Conservation (phyloP, 805 yeast species). For the Starmerella lactis-condensi region DNA sequence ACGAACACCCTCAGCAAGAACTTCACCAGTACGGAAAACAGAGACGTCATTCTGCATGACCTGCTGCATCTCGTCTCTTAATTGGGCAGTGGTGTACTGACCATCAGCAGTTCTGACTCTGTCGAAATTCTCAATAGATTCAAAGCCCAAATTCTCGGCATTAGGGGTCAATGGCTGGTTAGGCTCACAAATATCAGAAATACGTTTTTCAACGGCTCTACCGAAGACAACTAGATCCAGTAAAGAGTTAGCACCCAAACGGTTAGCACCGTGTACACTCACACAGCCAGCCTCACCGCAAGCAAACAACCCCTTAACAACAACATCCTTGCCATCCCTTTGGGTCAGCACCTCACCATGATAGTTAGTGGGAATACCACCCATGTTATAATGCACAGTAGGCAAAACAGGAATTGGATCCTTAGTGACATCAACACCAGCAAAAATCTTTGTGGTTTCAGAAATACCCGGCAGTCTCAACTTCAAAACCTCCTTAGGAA, state of each 20-base stretch:
- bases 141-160: constrained; percentile 73
- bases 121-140: constrained; percentile 80
- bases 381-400: constrained; percentile 98
- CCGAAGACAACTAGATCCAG: constrained; percentile 95
- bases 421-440: constrained; percentile 98
- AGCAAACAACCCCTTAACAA: constrained; percentile 84
- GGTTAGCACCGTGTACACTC: constrained; percentile 97
- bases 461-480: constrained; percentile 98
- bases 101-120: constrained; percentile 73
- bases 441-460: constrained; percentile 93
- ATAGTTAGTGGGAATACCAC: constrained; percentile 97
- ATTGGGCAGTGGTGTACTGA: constrained; percentile 61
- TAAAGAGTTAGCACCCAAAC: constrained; percentile 95
- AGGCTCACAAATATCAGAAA: constrained; percentile 69
- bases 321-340: constrained; percentile 71
- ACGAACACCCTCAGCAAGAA: constrained; percentile 78
- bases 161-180: constrained; percentile 70
- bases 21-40: constrained; percentile 85
- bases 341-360: constrained; percentile 86
- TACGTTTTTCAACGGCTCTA: constrained; percentile 91
- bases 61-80: constrained; percentile 83
- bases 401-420: constrained; percentile 98
- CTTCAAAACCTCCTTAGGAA: constrained; percentile 77
- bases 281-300: constrained; percentile 99
- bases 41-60: constrained; percentile 95